Evolutionary conservation across 441 rosid genomes (phyloP).

Genomic region (Kokia cookei): DNA sequence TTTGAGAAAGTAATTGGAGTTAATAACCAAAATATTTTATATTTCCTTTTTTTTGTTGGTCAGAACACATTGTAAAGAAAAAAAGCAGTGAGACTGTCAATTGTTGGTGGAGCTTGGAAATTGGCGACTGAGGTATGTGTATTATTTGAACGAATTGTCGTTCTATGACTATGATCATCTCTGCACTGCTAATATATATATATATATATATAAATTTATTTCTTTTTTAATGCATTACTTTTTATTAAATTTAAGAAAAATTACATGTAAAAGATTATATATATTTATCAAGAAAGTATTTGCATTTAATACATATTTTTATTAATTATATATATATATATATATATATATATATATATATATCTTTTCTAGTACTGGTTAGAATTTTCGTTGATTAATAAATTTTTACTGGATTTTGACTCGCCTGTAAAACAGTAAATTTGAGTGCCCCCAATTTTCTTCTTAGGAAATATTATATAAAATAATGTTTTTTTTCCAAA

Average conservation of each 20-base stretch:
- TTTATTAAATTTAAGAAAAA: neutral
- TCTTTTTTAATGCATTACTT: neutral
- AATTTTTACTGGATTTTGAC: too few species aligned
- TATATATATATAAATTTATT: neutral
- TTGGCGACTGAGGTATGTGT: neutral
- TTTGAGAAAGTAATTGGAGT: neutral
- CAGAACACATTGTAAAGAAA: conserved; percentile 12
- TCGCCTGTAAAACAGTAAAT: too few species aligned
- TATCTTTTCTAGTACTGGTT: too few species aligned
- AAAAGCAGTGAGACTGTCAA: conserved; percentile 11
- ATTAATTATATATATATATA: too few species aligned
- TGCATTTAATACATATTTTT: too few species aligned
- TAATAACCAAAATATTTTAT: conserved; percentile 1
- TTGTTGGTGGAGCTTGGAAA: conserved; percentile 16
- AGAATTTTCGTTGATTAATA: too few species aligned
- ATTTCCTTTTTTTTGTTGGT: neutral
- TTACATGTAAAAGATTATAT: neutral
- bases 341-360: too few species aligned
- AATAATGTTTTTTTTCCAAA: too few species aligned
- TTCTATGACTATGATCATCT: neutral
- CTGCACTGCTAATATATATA: neutral
- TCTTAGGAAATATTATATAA: too few species aligned
- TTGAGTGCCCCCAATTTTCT: too few species aligned
- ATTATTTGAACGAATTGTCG: neutral
- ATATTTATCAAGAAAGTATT: neutral